Conservation (phyloP, 2,329 filamentous ascomycete species). For the Alternaria atra region DNA sequence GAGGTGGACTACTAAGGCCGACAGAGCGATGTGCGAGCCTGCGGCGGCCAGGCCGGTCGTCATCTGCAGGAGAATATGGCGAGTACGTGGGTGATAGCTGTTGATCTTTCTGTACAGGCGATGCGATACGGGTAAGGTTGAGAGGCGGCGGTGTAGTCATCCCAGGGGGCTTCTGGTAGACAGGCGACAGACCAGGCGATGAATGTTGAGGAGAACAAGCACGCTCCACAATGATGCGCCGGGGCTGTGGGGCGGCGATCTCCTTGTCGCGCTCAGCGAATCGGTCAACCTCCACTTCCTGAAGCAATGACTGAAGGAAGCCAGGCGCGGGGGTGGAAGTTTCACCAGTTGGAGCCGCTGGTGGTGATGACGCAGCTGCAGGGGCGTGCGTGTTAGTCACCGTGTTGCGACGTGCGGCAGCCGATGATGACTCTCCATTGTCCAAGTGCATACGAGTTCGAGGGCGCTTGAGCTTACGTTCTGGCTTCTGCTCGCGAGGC, state of each 20-base stretch:
- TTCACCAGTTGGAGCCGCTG: constrained; percentile 29
- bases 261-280: constrained; percentile 48
- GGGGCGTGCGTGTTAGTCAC: constrained; percentile 30
- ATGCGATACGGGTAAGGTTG: constrained; percentile 67
- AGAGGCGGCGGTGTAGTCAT: constrained; percentile 74
- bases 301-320: constrained; percentile 85
- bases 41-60: constrained; percentile 50
- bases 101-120: constrained; percentile 58
- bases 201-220: constrained; percentile 59
- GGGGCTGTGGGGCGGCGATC: constrained; percentile 51
- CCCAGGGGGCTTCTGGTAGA: constrained; percentile 72
- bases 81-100: constrained; percentile 78
- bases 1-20: constrained; percentile 53
- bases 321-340: constrained; percentile 65
- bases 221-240: constrained; percentile 52
- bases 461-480: constrained; percentile 87
- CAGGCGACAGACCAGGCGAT: constrained; percentile 74
- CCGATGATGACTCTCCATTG: constrained; percentile 53
- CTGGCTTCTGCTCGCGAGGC: constrained; percentile 67
- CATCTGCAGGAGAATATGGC: constrained; percentile 64
- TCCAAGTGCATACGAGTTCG: constrained; percentile 75
- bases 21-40: constrained; percentile 40
- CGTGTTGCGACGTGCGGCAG: constrained; percentile 41
- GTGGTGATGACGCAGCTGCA: constrained; percentile 29
- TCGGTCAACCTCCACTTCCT: constrained; percentile 76